Evolutionary conservation across 2,329 filamentous ascomycete species (phyloP).

Genomic region (Curvularia lunata): DNA sequence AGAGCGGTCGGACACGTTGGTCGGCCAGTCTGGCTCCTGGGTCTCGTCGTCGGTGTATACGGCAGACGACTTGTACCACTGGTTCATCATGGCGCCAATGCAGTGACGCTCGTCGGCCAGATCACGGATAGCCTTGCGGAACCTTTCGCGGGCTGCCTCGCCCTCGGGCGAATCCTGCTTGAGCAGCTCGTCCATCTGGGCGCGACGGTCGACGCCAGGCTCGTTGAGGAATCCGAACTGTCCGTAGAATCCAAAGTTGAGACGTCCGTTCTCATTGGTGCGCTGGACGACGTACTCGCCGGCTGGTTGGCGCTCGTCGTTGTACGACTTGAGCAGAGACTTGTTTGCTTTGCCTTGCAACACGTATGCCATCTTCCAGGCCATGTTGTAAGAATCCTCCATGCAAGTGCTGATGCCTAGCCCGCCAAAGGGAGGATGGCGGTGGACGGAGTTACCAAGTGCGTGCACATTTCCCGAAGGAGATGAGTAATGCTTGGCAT

Average conservation of each 20-base stretch:
- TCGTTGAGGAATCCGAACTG: constrained; percentile 1
- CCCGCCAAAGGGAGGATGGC: constrained; percentile 63
- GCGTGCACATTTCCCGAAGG: constrained; percentile 9
- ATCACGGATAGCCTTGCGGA: constrained; percentile 2
- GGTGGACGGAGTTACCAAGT: constrained; percentile 37
- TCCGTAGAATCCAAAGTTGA: constrained; percentile 7
- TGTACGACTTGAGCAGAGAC: constrained; percentile 4
- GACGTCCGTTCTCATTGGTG: constrained; percentile 10
- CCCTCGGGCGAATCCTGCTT: constrained; percentile 2
- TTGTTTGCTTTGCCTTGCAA: constrained; percentile 5
- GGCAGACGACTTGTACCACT: constrained; percentile 9
- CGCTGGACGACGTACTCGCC: constrained; percentile 11
- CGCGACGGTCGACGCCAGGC: background rate
- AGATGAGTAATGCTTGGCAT: constrained; percentile 3
- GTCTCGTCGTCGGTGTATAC: constrained; percentile 9
- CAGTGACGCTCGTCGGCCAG: constrained; percentile 8
- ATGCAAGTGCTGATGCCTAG: constrained; percentile 73
- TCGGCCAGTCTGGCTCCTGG: constrained; percentile 2
- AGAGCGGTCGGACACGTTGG: constrained; percentile 1
- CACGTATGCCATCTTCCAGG: constrained; percentile 55
- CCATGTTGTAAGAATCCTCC: constrained; percentile 65
- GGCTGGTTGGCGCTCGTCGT: constrained; percentile 8
- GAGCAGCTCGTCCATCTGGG: constrained; percentile 1
- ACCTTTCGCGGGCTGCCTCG: constrained; percentile 1
- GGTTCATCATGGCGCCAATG: constrained; percentile 14